Percentiles rank a stretch among this genome's conserved stretches.
These are phyloP conservation scores for Lipomyces mesembrius DNA, from an alignment of 805 yeast genomes.

Conservation along the genomic window DNA sequence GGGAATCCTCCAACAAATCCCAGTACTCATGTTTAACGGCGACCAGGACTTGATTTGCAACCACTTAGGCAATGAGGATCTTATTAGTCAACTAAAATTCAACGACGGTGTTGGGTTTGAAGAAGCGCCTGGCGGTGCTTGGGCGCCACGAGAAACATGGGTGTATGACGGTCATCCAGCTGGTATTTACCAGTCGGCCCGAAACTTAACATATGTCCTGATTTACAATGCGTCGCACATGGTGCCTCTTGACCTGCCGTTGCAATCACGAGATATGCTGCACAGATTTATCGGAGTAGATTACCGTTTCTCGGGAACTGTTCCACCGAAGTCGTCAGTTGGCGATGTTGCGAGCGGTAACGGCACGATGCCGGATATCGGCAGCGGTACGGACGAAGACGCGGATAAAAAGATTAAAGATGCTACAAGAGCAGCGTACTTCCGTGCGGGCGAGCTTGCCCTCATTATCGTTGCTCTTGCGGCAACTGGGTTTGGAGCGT, in stretches of 20 bases:
- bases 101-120: conserved; percentile 53
- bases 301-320: conserved; percentile 21
- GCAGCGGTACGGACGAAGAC: conserved; percentile 21
- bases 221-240: conserved; percentile 84
- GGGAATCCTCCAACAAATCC: conserved; percentile 57
- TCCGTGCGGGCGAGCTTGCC: conserved; percentile 48
- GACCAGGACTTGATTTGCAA: conserved; percentile 90
- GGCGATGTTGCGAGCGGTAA: conserved; percentile 23
- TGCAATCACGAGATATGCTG: conserved; percentile 68
- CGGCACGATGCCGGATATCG: conserved; percentile 21
- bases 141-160: conserved; percentile 50
- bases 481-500: conserved; percentile 26
- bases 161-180: conserved; percentile 50
- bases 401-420: conserved; percentile 41
- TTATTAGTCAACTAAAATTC: conserved; percentile 69
- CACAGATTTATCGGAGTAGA: conserved; percentile 49
- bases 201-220: conserved; percentile 76
- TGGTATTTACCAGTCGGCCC: conserved; percentile 58
- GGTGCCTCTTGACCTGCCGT: conserved; percentile 87
- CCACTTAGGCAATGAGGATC: conserved; percentile 68
- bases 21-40: conserved; percentile 80
- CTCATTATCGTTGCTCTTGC: conserved; percentile 45
- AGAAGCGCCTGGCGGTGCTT: conserved; percentile 40
- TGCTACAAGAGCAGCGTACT: conserved; percentile 47
- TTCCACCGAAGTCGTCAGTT: conserved; percentile 21